Conservation (phyloP, 371 early-diverging fungal species). For the Mortierella sp. region DNA sequence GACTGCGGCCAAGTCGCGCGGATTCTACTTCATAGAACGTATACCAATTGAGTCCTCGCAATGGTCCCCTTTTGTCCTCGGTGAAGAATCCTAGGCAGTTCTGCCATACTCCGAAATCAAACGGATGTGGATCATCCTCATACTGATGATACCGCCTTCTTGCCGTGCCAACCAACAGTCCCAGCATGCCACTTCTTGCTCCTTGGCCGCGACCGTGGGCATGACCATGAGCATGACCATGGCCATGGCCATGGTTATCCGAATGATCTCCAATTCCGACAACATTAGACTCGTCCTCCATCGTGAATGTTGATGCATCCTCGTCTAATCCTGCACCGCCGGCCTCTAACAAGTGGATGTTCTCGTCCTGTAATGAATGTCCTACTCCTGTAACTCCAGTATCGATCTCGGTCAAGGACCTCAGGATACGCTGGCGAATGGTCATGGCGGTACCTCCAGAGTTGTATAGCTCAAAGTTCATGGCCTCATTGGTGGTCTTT, state of each 20-base stretch:
- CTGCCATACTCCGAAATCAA: conserved; percentile 73
- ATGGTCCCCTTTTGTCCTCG: conserved; percentile 61
- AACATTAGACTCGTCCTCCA: conserved; percentile 38
- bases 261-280: conserved; percentile 51
- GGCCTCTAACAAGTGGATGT: conserved; percentile 44
- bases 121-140: conserved; percentile 58
- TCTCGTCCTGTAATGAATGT: conserved; percentile 55
- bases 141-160: conserved; percentile 16
- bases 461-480: conserved; percentile 72
- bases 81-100: conserved; percentile 90
- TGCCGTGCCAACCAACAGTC: conserved; percentile 32
- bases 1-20: too few relatives aligned
- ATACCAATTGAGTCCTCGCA: conserved; percentile 69
- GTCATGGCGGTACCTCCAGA: conserved; percentile 52
- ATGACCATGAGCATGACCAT: conserved; percentile 13
- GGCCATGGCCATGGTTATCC: conserved; percentile 9
- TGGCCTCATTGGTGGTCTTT: conserved; percentile 91
- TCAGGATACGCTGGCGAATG: conserved; percentile 55
- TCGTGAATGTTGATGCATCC: conserved; percentile 36
- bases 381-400: conserved; percentile 48
- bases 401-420: conserved; percentile 56
- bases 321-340: conserved; percentile 24
- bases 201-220: conserved; percentile 21
- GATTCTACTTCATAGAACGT: conserved; percentile 57
- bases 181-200: conserved; percentile 42